Evolutionary conservation across 495 filamentous ascomycete species (phyloP).

Genomic region (Penicillium mononematosum): DNA sequence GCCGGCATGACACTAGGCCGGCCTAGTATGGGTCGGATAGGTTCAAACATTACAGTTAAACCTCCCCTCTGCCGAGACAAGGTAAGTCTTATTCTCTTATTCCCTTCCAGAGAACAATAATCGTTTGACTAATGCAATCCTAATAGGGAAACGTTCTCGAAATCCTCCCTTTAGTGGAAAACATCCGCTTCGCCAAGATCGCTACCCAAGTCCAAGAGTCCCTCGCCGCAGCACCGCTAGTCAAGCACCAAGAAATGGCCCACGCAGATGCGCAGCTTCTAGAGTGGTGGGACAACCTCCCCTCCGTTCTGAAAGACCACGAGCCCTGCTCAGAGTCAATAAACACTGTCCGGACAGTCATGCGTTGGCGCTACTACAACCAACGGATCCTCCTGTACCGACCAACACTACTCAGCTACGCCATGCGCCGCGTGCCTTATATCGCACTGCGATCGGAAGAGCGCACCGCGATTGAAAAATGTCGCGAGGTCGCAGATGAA

Average conservation of each 20-base stretch:
- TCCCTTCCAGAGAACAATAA: conserved; percentile 6
- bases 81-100: conserved; percentile 32
- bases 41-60: conserved; percentile 69
- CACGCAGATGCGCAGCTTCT: conserved; percentile 66
- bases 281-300: conserved; percentile 68
- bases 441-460: conserved; percentile 61
- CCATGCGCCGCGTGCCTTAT: conserved; percentile 62
- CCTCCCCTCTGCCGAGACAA: conserved; percentile 60
- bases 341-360: conserved; percentile 66
- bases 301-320: conserved; percentile 65
- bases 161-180: conserved; percentile 70
- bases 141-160: conserved; percentile 48
- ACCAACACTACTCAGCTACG: conserved; percentile 68
- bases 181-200: conserved; percentile 79
- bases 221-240: conserved; percentile 65
- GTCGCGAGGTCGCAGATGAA: conserved; percentile 64
- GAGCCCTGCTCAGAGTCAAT: conserved; percentile 70
- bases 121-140: conserved; percentile 37
- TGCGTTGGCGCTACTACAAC: conserved; percentile 81
- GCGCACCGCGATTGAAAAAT: conserved; percentile 64
- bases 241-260: conserved; percentile 62
- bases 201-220: conserved; percentile 74
- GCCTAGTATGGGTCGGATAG: conserved; percentile 72
- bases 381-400: conserved; percentile 78
- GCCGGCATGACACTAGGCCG: conserved; percentile 73